phyloP scores from a whole-genome alignment of 306 rosid species.

The Erythrophleum fordii region DNA sequence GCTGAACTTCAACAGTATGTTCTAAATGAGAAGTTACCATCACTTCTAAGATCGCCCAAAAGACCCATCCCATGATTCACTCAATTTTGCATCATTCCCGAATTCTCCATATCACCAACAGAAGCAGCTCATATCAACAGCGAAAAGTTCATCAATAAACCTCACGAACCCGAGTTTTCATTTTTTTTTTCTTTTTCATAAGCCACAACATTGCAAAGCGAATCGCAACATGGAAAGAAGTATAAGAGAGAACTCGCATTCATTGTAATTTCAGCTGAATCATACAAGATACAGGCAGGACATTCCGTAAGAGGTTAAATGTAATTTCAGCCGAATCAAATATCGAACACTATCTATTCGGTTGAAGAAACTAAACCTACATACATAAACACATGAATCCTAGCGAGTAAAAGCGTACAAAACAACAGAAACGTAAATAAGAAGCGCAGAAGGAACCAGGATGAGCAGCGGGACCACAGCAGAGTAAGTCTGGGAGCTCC shows the following conservation, averaged over 20 bases:
- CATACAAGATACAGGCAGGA: background rate
- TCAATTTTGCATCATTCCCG: background rate
- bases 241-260: background rate
- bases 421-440: conserved; percentile 55
- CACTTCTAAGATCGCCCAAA: background rate
- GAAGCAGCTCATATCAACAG: background rate
- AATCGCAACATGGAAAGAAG: background rate
- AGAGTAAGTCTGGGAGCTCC: conserved; percentile 53
- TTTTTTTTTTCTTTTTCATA: background rate
- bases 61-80: background rate
- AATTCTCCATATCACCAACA: background rate
- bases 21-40: background rate
- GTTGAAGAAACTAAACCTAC: background rate
- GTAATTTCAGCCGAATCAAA: background rate
- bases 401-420: conserved; percentile 80
- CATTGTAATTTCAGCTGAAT: background rate
- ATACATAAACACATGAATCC: background rate
- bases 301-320: background rate
- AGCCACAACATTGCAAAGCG: background rate
- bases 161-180: background rate
- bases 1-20: background rate
- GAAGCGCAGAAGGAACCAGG: conserved; percentile 66
- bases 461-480: conserved; percentile 77
- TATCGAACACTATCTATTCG: background rate
- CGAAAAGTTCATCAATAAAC: background rate